A percentile compares a stretch with the other conserved stretches of the same genome.
phyloP scores from a whole-genome alignment of 2,329 filamentous ascomycete species.

The Rutstroemia sp. region DNA sequence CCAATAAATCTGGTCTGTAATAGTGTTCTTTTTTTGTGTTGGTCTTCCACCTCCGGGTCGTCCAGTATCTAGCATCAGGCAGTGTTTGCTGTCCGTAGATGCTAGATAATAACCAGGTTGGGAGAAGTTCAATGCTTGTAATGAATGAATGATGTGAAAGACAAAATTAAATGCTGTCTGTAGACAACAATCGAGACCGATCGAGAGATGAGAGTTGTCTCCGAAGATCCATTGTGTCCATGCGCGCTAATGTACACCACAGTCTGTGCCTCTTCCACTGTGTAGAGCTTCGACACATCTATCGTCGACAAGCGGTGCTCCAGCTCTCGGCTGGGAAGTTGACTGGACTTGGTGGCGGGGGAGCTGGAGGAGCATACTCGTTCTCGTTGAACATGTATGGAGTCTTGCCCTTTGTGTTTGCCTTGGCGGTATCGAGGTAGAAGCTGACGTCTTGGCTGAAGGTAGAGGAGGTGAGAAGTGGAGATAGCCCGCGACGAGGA shows the following conservation, averaged over 20 bases:
- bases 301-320: conserved; percentile 22
- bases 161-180: too few species aligned
- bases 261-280: neutral
- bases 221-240: neutral
- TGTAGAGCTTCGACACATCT: neutral
- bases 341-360: conserved; percentile 57
- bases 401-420: conserved; percentile 24
- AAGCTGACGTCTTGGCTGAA: conserved; percentile 25
- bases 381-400: conserved; percentile 34
- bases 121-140: too few species aligned
- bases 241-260: conserved; percentile 4
- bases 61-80: too few species aligned
- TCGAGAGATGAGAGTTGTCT: neutral
- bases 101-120: too few species aligned
- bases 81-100: too few species aligned
- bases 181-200: neutral
- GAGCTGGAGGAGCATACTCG: conserved; percentile 58
- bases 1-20: neutral
- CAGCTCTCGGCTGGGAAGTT: conserved; percentile 52
- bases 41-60: neutral
- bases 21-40: neutral
- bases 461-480: conserved; percentile 20
- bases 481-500: conserved; percentile 45
- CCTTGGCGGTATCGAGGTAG: conserved; percentile 21
- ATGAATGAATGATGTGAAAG: too few species aligned